Evolutionary conservation across 169 alveolate species (phyloP).

Genomic region (Plasmodium relictum): DNA sequence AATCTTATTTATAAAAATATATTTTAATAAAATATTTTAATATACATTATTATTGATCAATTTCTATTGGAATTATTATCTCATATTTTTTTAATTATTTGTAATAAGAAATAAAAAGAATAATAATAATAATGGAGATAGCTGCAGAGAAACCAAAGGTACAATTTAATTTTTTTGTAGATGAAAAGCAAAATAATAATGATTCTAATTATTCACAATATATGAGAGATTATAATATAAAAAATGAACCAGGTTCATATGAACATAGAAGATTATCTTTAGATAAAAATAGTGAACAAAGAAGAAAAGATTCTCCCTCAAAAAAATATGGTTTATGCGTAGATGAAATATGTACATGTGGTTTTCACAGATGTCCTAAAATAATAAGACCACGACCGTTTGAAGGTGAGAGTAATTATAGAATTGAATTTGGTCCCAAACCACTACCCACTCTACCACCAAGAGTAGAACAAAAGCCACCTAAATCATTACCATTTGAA

Average conservation of each 20-base stretch:
- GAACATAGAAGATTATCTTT: constrained; percentile 40
- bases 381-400: constrained; percentile 77
- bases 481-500: constrained; percentile 79
- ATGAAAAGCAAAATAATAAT: constrained; percentile 26
- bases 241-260: constrained; percentile 23
- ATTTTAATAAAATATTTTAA: constrained; percentile 23
- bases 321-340: constrained; percentile 82
- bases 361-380: constrained; percentile 81
- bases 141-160: constrained; percentile 58
- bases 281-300: constrained; percentile 78
- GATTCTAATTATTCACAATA: constrained; percentile 22
- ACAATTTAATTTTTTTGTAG: constrained; percentile 40
- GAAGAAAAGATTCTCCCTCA: constrained; percentile 80
- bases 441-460: constrained; percentile 76
- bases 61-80: not conserved
- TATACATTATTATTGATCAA: not conserved
- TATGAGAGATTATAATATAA: constrained; percentile 17
- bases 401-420: constrained; percentile 80
- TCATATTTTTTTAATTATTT: constrained; percentile 5
- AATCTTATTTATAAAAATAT: constrained; percentile 2
- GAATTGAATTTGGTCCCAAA: constrained; percentile 80
- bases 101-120: constrained; percentile 13
- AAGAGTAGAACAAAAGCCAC: constrained; percentile 57
- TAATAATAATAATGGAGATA: constrained; percentile 34
- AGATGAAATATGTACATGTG: constrained; percentile 84